Evolutionary conservation across 2,329 filamentous ascomycete genomes (phyloP).

Genomic region (Pochonia chlamydosporia): DNA sequence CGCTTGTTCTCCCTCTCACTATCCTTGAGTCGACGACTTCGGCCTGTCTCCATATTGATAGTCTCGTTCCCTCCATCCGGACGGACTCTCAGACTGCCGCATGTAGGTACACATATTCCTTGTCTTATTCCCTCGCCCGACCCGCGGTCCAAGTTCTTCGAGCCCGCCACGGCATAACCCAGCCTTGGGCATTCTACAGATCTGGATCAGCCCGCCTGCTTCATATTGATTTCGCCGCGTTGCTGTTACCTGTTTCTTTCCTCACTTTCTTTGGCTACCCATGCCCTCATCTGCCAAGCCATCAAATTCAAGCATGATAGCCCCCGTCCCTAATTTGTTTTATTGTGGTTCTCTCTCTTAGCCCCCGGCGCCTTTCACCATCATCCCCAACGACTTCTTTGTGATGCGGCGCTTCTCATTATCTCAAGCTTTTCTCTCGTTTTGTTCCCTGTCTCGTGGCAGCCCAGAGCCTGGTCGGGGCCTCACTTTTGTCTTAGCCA

Average conservation of each 20-base stretch:
- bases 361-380: not conserved
- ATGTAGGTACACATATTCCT: conserved; percentile 7
- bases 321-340: not conserved
- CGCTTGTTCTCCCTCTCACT: not conserved
- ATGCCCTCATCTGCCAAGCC: not conserved
- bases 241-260: not conserved
- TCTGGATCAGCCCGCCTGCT: not conserved
- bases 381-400: not conserved
- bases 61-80: not conserved
- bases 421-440: not conserved
- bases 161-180: not conserved
- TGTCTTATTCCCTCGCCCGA: not conserved
- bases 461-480: not conserved
- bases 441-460: not conserved
- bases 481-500: not conserved
- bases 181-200: not conserved
- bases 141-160: not conserved
- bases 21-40: not conserved
- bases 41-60: not conserved
- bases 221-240: not conserved
- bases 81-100: not conserved
- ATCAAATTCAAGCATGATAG: not conserved
- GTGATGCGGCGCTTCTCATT: not conserved
- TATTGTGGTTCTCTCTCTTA: not conserved
- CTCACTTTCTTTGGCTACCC: not conserved